Evolutionary conservation across 495 filamentous ascomycete species (phyloP), one percentile per base, ranked within the genome.

Genomic region (Rhypophila decipiens): DNA sequence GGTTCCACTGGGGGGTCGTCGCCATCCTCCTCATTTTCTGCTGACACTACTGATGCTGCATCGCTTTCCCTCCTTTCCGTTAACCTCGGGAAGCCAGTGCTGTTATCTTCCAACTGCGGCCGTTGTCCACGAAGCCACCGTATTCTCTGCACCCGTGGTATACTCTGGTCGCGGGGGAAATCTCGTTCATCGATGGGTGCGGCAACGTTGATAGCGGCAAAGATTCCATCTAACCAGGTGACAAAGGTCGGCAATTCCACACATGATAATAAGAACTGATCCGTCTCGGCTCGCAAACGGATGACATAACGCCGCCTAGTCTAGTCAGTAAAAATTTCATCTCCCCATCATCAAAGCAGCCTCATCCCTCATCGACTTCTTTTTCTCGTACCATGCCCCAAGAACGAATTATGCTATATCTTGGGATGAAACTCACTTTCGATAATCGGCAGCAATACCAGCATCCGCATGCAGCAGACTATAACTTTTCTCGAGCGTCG

Each of bases 391-490:
- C n/a, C n/a, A n/a, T n/a, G n/a, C n/a, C n/a, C n/a, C n/a, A n/a
- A n/a, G n/a, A n/a, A n/a, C n/a, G n/a, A n/a, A n/a, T n/a, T n/a
- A n/a, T n/a, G n/a, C n/a, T n/a, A n/a, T n/a, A n/a, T n/a, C n/a
- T n/a, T n/a, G n/a, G n/a, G 41, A 24, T 9, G 13, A 18, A 48
- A 65, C 64, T 41, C 60, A 79, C 71, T 83, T 83, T 48, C 69
- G 59, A 56, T 82, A 80, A 63, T 86, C 82, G 12, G 73, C 66
- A 10, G 82, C 82, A 22, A 84, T 70, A 12, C 82, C 82, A 31
- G 80, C 75, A 58, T 86, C 82, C 24, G 81, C 83, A 52, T 84
- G 72, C 40, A 84, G 75, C 20, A 86, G 67, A 24, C 76, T 77
- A 57, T 82, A 85, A 39, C 66, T 74, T 55, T 63, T 71, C 33